A percentile compares a stretch with the other conserved stretches of the same genome.
These are phyloP conservation scores for Fusarium dimerum DNA, from an alignment of 2,329 filamentous ascomycete species.

Conservation along the genomic window DNA sequence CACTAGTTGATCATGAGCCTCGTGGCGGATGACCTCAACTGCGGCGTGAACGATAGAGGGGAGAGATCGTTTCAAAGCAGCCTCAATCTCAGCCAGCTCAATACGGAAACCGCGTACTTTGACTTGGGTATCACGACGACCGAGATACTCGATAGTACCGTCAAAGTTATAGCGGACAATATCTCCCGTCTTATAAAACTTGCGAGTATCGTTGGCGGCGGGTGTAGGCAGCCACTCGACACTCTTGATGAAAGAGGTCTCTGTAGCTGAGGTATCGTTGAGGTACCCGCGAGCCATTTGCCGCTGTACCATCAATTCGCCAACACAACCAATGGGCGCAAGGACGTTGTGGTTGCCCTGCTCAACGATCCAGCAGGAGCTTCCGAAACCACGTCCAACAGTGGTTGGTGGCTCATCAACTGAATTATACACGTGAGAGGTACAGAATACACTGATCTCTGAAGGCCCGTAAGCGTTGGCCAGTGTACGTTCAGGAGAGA, in stretches of 20 bases:
- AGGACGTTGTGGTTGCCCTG: neutral
- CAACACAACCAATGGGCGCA: neutral
- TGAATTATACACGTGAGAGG: neutral
- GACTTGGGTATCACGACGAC: constrained; percentile 25
- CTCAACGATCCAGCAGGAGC: constrained; percentile 1
- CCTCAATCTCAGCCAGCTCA: too few species aligned
- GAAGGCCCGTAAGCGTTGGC: constrained; percentile 7
- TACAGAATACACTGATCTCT: constrained; percentile 4
- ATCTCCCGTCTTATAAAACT: constrained; percentile 2
- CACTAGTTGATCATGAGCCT: too few species aligned
- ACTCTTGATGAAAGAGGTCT: neutral
- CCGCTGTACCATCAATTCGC: constrained; percentile 4
- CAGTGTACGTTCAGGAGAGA: too few species aligned
- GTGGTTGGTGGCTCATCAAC: neutral
- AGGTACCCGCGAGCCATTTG: constrained; percentile 5
- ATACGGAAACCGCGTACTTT: too few species aligned
- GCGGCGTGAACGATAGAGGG: too few species aligned
- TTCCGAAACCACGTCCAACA: constrained; percentile 1
- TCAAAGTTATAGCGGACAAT: constrained; percentile 1
- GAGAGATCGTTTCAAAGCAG: too few species aligned
- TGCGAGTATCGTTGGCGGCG: neutral
- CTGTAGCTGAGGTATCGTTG: neutral
- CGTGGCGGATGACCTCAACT: too few species aligned
- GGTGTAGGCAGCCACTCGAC: neutral
- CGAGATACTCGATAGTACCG: too few species aligned